Percentiles rank a stretch among this genome's conserved stretches.
phyloP scores from a whole-genome alignment of 2,329 filamentous ascomycete species.

The Botrytis medusae region DNA sequence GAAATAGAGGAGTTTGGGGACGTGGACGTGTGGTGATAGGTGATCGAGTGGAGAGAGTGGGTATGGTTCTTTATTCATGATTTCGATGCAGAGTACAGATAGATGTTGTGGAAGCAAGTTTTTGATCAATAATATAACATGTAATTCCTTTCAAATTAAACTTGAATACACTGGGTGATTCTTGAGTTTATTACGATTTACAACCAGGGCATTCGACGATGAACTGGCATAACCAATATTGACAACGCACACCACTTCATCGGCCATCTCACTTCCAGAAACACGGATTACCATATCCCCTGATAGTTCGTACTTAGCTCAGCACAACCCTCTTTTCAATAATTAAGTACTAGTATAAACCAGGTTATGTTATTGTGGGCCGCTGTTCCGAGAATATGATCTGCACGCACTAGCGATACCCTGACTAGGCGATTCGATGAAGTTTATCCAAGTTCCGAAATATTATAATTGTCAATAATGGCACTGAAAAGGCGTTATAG shows the following conservation, averaged over 20 bases:
- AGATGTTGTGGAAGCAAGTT: not conserved
- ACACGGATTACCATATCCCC: not conserved
- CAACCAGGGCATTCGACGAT: not conserved
- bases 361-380: not conserved
- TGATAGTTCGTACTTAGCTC: not conserved
- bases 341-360: not conserved
- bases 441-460: not conserved
- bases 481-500: not conserved
- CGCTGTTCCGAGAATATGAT: not conserved
- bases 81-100: not conserved
- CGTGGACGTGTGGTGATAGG: slow-evolving; percentile 7
- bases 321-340: not conserved
- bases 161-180: not conserved
- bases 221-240: not conserved
- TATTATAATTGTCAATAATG: not conserved
- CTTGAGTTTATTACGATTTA: not conserved
- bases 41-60: slow-evolving; percentile 1
- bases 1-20: slow-evolving; percentile 8
- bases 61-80: not conserved
- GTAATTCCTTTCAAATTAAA: not conserved
- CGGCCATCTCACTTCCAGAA: not conserved
- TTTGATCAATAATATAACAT: not conserved
- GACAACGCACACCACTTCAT: not conserved
- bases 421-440: not conserved
- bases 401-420: not conserved